Conservation (phyloP, 257 asterid species). For the Eustoma russellianum region DNA sequence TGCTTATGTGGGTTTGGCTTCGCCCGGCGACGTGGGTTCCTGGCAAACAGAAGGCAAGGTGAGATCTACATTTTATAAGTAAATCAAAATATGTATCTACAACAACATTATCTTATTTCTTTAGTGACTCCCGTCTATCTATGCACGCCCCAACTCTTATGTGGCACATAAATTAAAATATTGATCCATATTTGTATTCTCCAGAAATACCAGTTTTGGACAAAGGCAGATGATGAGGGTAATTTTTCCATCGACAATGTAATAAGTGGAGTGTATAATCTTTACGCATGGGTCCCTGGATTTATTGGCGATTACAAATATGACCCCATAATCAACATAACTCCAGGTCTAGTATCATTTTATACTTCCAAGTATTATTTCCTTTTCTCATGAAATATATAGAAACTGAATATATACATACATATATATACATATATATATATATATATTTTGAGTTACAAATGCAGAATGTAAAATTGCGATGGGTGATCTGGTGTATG, state of each 20-base stretch:
- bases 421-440: not conserved
- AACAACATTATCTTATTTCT: no score
- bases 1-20: conserved; percentile 59
- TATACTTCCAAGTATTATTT: not conserved
- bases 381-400: not conserved
- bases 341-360: conserved; percentile 25
- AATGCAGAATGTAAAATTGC: conserved; percentile 7
- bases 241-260: conserved; percentile 35
- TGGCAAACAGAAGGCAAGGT: conserved; percentile 80
- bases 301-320: conserved; percentile 45
- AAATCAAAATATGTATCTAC: no score
- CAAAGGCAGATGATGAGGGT: conserved; percentile 33
- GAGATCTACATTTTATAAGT: not conserved
- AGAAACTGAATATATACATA: not conserved
- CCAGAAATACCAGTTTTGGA: conserved; percentile 67
- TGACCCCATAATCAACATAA: conserved; percentile 21
- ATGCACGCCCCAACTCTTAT: no score
- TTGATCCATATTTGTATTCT: not conserved
- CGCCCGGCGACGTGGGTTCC: conserved; percentile 56
- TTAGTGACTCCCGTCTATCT: no score
- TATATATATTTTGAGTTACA: no score
- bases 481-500: conserved; percentile 9
- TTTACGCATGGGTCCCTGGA: conserved; percentile 57
- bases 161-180: no score
- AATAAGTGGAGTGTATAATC: conserved; percentile 32